Evolutionary conservation across 257 asterid species (phyloP).

Genomic region (Cinchona pubescens): DNA sequence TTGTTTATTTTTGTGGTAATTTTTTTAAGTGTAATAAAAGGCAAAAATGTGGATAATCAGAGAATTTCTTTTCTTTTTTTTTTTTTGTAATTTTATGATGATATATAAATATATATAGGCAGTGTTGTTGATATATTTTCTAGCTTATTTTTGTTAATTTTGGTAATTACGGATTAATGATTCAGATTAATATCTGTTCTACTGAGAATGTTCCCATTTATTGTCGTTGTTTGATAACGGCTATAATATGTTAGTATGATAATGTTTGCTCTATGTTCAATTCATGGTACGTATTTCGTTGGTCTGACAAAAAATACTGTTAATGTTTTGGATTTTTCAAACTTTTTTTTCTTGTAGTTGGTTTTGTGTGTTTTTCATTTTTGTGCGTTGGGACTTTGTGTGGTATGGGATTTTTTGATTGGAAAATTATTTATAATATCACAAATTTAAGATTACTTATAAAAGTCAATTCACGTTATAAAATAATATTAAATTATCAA

Average conservation of each 20-base stretch:
- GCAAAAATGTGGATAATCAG: conserved; percentile 23
- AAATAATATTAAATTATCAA: too few relatives aligned
- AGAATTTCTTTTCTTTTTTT: background rate
- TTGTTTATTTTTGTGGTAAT: conserved; percentile 24
- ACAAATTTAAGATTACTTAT: too few relatives aligned
- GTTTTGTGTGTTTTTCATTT: background rate
- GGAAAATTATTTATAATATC: too few relatives aligned
- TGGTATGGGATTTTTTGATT: too few relatives aligned
- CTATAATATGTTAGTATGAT: background rate
- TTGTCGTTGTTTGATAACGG: conserved; percentile 24
- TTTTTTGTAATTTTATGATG: background rate
- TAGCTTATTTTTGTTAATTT: background rate
- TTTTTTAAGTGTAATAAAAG: background rate
- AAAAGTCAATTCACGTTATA: too few relatives aligned
- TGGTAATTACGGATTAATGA: background rate
- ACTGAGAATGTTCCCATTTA: conserved; percentile 12
- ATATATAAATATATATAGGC: too few relatives aligned
- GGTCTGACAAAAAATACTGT: background rate
- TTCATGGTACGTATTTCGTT: background rate
- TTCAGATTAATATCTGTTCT: background rate
- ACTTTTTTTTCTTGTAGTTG: too few relatives aligned
- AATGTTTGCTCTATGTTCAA: background rate
- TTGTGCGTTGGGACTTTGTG: too few relatives aligned
- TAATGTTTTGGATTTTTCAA: background rate
- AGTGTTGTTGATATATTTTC: background rate